Conservation (phyloP, 2,329 filamentous ascomycete genomes). For the Hypoxylon sp. region DNA sequence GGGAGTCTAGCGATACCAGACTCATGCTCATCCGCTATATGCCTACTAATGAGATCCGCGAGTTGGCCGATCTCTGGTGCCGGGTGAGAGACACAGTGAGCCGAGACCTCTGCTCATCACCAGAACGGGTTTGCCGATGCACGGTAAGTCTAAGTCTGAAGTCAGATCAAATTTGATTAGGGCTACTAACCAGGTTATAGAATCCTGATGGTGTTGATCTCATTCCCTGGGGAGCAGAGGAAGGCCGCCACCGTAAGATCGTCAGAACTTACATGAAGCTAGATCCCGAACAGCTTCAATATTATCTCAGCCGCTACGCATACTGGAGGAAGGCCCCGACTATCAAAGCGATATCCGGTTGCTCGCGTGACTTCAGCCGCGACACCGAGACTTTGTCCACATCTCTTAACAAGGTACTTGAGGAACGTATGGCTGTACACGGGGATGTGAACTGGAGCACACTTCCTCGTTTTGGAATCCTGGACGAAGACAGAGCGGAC, state of each 20-base stretch:
- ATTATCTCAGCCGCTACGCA: constrained; percentile 64
- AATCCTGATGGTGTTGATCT: constrained; percentile 42
- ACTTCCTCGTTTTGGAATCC: constrained; percentile 49
- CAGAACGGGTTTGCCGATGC: constrained; percentile 42
- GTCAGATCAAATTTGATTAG: neutral
- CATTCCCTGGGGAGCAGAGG: constrained; percentile 51
- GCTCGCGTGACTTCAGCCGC: constrained; percentile 60
- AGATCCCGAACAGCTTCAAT: constrained; percentile 64
- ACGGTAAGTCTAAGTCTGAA: constrained; percentile 41
- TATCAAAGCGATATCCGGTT: constrained; percentile 59
- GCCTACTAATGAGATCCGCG: constrained; percentile 50
- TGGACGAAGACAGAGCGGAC: constrained; percentile 48
- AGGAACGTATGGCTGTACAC: constrained; percentile 48
- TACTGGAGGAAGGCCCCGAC: constrained; percentile 61
- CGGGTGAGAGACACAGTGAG: constrained; percentile 48
- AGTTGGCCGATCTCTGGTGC: constrained; percentile 49
- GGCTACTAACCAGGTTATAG: constrained; percentile 40
- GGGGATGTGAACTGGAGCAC: constrained; percentile 18
- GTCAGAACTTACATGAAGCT: constrained; percentile 64
- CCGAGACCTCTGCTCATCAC: constrained; percentile 53
- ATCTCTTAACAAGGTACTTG: constrained; percentile 50
- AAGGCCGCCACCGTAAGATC: constrained; percentile 52
- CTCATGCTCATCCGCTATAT: constrained; percentile 51
- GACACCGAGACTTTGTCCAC: constrained; percentile 54
- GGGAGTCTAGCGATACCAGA: constrained; percentile 45